Conservation (phyloP, 2,329 filamentous ascomycete genomes). For the Akanthomyces lecanii region DNA sequence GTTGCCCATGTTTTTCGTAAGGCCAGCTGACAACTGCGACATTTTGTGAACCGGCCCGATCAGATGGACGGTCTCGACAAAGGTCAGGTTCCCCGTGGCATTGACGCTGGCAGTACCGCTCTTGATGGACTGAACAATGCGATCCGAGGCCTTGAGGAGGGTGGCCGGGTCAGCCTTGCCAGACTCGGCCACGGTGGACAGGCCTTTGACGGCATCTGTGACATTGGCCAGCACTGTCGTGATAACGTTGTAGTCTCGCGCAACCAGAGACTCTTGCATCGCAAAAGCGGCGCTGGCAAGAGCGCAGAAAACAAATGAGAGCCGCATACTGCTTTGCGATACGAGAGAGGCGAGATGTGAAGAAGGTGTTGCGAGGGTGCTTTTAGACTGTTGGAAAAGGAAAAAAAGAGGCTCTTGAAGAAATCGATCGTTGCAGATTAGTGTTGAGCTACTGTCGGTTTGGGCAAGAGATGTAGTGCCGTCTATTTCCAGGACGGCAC, state of each 20-base stretch:
- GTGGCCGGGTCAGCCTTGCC: slow-evolving; percentile 8
- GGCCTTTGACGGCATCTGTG: background rate
- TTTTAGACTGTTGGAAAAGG: too few relatives aligned
- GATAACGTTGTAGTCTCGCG: background rate
- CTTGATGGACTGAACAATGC: background rate
- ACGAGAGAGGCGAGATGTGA: background rate
- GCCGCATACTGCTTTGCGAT: background rate
- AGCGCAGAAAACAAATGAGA: background rate
- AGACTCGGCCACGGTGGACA: background rate
- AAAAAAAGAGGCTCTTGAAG: too few relatives aligned
- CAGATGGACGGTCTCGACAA: slow-evolving; percentile 10
- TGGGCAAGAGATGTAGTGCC: too few relatives aligned
- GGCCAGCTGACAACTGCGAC: background rate
- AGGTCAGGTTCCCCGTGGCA: background rate
- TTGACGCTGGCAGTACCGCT: background rate
- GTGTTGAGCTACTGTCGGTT: too few relatives aligned
- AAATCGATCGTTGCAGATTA: too few relatives aligned
- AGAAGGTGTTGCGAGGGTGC: too few relatives aligned
- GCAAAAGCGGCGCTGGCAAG: background rate
- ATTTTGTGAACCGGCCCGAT: slow-evolving; percentile 11
- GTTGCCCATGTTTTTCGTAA: slow-evolving; percentile 3
- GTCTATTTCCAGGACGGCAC: too few relatives aligned
- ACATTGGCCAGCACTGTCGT: background rate
- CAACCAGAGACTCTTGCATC: background rate
- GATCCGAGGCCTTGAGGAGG: slow-evolving; percentile 2